Conservation (phyloP, 768 basidiomycete genomes). For the Phanerodontia chrysosporium region DNA sequence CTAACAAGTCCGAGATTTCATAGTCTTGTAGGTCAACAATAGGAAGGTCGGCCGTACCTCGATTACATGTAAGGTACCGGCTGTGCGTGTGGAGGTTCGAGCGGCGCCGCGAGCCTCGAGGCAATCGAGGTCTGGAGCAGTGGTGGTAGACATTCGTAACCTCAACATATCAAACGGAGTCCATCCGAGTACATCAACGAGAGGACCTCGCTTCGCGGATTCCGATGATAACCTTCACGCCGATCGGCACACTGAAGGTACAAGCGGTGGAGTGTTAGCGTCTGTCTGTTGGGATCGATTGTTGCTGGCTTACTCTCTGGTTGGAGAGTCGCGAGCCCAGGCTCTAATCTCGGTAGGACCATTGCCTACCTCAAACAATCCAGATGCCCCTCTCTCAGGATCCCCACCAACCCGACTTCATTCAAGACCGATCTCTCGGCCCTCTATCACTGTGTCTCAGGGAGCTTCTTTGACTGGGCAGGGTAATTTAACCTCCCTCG, state of each 20-base stretch:
- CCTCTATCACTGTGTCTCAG: neutral
- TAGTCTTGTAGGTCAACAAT: neutral
- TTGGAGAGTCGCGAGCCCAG: conserved; percentile 35
- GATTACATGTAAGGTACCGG: conserved; percentile 40
- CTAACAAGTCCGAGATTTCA: neutral
- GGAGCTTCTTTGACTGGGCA: neutral
- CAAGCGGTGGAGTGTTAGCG: conserved; percentile 29
- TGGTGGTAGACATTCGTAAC: conserved; percentile 61
- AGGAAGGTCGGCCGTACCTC: conserved; percentile 3
- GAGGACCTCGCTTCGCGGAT: conserved; percentile 21
- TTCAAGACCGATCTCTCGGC: neutral
- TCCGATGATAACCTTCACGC: conserved; percentile 14
- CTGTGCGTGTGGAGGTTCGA: conserved; percentile 66
- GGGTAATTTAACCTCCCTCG: conserved; percentile 16
- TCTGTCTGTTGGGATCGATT: conserved; percentile 40
- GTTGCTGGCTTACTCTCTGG: conserved; percentile 44
- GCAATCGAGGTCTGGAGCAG: conserved; percentile 58
- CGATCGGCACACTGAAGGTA: neutral
- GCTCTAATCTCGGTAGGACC: conserved; percentile 50
- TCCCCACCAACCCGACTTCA: neutral
- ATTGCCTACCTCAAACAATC: neutral
- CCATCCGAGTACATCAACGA: conserved; percentile 12
- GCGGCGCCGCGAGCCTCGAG: conserved; percentile 52
- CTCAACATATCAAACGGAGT: conserved; percentile 37
- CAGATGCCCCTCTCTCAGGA: neutral